A percentile compares a stretch with the other conserved stretches of the same genome.
Conservation (phyloP, 2,329 filamentous ascomycete species). For the Davidsoniella neocaledoniae region DNA sequence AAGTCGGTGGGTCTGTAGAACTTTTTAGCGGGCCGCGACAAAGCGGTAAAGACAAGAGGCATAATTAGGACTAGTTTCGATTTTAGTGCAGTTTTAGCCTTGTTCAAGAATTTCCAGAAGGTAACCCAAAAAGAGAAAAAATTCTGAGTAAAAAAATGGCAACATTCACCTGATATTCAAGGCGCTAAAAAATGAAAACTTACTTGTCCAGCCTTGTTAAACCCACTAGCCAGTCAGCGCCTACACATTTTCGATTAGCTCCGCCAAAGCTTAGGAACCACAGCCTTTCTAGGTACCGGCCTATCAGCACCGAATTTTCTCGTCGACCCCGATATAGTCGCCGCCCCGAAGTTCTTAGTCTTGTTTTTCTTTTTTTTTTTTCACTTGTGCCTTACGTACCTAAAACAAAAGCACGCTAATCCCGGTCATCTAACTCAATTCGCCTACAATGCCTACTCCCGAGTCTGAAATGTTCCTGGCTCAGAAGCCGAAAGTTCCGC, state of each 20-base stretch:
- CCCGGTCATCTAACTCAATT: neutral
- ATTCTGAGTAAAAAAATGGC: no score
- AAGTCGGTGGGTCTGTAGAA: conserved; percentile 20
- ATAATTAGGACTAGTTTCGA: no score
- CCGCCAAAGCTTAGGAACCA: neutral
- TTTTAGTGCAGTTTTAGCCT: no score
- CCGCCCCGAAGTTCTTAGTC: no score
- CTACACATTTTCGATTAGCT: no score
- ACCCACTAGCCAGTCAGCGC: neutral
- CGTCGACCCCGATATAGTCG: no score
- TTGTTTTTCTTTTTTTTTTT: neutral
- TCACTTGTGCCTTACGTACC: neutral
- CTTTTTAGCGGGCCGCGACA: conserved; percentile 12
- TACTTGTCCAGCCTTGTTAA: neutral
- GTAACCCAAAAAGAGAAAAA: no score
- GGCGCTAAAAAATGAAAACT: no score
- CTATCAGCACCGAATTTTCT: no score
- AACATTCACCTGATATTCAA: no score
- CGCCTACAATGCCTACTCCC: conserved; percentile 54
- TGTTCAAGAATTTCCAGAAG: no score
- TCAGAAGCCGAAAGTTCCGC: conserved; percentile 66
- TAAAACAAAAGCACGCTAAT: neutral
- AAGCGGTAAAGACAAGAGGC: conserved; percentile 21
- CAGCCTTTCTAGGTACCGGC: neutral
- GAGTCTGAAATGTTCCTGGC: conserved; percentile 69